Evolutionary conservation across 441 rosid genomes (phyloP).

Genomic region (Biscutella auriculata): DNA sequence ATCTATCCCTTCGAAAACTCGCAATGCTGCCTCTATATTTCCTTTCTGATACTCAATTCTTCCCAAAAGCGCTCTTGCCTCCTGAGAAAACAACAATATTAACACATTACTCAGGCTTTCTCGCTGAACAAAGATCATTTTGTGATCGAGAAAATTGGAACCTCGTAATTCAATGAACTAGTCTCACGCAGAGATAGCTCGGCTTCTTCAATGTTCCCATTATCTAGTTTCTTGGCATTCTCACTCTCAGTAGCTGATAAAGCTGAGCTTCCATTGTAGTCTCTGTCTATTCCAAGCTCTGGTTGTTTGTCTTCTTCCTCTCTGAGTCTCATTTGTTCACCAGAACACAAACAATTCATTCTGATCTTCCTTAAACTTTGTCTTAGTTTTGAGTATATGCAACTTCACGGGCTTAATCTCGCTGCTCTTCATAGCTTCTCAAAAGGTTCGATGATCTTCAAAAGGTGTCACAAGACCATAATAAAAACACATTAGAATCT

Average conservation of each 20-base stretch:
- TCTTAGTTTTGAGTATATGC: conserved; percentile 21
- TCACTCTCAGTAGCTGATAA: conserved; percentile 41
- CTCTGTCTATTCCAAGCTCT: conserved; percentile 29
- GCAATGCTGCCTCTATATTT: conserved; percentile 65
- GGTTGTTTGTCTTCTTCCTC: conserved; percentile 45
- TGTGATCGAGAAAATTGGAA: background rate
- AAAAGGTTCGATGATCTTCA: conserved; percentile 26
- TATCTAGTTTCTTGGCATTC: conserved; percentile 35
- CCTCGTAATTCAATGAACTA: conserved; percentile 74
- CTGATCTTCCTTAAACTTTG: conserved; percentile 36
- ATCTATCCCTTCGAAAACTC: conserved; percentile 82
- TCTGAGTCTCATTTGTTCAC: conserved; percentile 34
- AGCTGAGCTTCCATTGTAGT: conserved; percentile 32
- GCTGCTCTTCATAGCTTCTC: conserved; percentile 37
- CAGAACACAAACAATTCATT: conserved; percentile 60
- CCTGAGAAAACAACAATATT: conserved; percentile 31
- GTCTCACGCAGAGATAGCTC: conserved; percentile 76
- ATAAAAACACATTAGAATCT: background rate
- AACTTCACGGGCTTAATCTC: conserved; percentile 28
- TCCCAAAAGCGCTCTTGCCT: conserved; percentile 85
- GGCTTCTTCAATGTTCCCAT: conserved; percentile 70
- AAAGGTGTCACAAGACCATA: background rate
- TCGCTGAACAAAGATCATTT: background rate
- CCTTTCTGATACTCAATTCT: conserved; percentile 83
- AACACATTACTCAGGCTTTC: background rate